A percentile compares a stretch with the other conserved stretches of the same genome.
phyloP scores from a whole-genome alignment of 495 filamentous ascomycete genomes.

The Bombardia bombarda region DNA sequence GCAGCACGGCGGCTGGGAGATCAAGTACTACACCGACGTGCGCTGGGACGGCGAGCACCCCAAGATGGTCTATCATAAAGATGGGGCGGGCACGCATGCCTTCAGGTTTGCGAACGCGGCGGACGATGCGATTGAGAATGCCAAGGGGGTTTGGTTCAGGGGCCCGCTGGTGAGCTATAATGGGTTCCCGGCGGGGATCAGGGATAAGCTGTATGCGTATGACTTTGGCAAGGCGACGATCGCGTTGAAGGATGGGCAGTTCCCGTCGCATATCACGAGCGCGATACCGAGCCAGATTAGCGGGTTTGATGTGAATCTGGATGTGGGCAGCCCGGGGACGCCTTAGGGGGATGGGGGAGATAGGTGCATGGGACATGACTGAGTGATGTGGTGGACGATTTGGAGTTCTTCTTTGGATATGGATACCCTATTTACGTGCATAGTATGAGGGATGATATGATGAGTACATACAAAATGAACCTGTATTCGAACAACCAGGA shows the following conservation, averaged over 20 bases:
- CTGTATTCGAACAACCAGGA: too few relatives aligned
- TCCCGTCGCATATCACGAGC: conserved; percentile 19
- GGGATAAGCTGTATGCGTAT: conserved; percentile 20
- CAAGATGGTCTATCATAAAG: conserved; percentile 39
- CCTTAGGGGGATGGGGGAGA: conserved; percentile 7
- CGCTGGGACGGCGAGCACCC: conserved; percentile 36
- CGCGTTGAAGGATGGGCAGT: conserved; percentile 30
- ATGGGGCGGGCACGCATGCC: conserved; percentile 30
- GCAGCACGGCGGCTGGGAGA: conserved; percentile 31
- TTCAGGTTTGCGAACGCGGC: conserved; percentile 33
- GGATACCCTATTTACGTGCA: too few relatives aligned
- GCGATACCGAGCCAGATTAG: conserved; percentile 21
- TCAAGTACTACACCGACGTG: conserved; percentile 22
- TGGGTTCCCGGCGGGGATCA: conserved; percentile 22
- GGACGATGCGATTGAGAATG: conserved; percentile 36
- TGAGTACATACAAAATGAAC: too few relatives aligned
- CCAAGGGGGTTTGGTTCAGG: conserved; percentile 30
- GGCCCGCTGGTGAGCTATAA: conserved; percentile 31
- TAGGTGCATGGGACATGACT: too few relatives aligned
- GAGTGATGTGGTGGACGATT: too few relatives aligned
- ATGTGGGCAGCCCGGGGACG: conserved; percentile 32
- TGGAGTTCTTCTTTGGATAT: too few relatives aligned
- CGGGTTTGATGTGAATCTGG: conserved; percentile 26
- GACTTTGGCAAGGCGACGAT: conserved; percentile 26
- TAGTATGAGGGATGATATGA: too few relatives aligned